These are phyloP conservation scores for Leptographium galeiforme DNA, from an alignment of 2,329 filamentous ascomycete species.

Conservation along the genomic window DNA sequence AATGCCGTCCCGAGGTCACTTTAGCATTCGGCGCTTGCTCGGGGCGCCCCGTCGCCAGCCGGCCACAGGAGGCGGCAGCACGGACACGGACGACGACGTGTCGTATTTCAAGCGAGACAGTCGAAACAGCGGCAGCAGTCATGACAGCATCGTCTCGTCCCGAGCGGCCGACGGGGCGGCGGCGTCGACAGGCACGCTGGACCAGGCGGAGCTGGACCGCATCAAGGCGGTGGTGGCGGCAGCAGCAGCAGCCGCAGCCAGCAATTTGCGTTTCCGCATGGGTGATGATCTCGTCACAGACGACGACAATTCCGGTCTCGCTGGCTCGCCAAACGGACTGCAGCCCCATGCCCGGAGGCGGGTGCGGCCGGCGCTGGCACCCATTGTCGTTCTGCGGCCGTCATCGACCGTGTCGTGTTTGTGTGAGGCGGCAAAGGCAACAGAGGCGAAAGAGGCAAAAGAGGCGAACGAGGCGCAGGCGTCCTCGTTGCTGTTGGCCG, in stretches of 20 bases:
- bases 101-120: conserved; percentile 16
- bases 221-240: conserved; percentile 34
- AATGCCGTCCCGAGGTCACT: conserved; percentile 27
- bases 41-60: conserved; percentile 16
- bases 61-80: background rate
- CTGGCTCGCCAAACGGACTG: background rate
- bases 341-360: background rate
- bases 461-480: conserved; percentile 14
- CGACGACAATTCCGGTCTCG: background rate
- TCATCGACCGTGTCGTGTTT: background rate
- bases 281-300: background rate
- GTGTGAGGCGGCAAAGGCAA: no score
- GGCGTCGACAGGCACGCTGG: background rate
- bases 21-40: conserved; percentile 31
- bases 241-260: background rate
- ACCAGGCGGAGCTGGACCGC: conserved; percentile 30
- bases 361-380: conserved; percentile 15
- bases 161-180: background rate
- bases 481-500: background rate
- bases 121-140: conserved; percentile 6
- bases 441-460: no score
- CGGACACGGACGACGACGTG: background rate
- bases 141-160: background rate
- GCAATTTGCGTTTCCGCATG: conserved; percentile 4
- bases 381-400: conserved; percentile 19